A percentile compares a stretch with the other conserved stretches of the same genome.
phyloP scores from a whole-genome alignment of 192 early-diverging fungal genomes.

The Coemansia sp. region DNA sequence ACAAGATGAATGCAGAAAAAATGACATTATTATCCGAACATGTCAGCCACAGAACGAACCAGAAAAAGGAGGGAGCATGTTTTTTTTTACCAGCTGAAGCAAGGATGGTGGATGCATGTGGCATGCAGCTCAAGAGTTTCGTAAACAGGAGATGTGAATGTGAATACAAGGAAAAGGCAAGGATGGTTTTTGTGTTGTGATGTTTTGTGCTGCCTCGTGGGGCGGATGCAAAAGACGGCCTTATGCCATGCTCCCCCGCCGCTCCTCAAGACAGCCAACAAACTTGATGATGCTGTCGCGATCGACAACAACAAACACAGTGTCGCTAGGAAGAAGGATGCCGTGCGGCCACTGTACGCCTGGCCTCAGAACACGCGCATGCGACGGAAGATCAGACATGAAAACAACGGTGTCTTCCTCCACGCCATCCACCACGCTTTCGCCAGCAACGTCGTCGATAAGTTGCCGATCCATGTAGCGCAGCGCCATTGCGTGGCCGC shows the following conservation, averaged over 20 bases:
- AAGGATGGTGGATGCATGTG: too few species aligned
- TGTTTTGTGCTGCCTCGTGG: not conserved
- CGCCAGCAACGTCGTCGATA: slow-evolving; percentile 48
- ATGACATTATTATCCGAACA: too few species aligned
- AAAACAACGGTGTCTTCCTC: slow-evolving; percentile 10
- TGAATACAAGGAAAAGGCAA: slow-evolving; percentile 3
- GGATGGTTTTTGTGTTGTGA: not conserved
- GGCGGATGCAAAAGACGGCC: not conserved
- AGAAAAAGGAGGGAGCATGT: not conserved
- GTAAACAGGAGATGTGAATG: slow-evolving; percentile 7
- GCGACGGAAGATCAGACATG: slow-evolving; percentile 42
- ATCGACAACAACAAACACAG: slow-evolving; percentile 40
- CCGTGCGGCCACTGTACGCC: slow-evolving; percentile 44
- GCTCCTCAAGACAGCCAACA: slow-evolving; percentile 26
- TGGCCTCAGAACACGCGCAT: slow-evolving; percentile 40
- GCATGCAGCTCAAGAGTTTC: not conserved
- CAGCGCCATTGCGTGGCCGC: slow-evolving; percentile 26
- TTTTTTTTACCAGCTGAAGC: too few species aligned
- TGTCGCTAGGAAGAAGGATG: slow-evolving; percentile 33
- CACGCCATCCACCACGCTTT: slow-evolving; percentile 19
- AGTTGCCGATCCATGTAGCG: slow-evolving; percentile 38
- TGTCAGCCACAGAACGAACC: not conserved
- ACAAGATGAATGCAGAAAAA: too few species aligned
- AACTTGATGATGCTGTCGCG: slow-evolving; percentile 30
- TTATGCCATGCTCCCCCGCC: slow-evolving; percentile 12